phyloP scores from a whole-genome alignment of 768 basidiomycete species.

The Psilocybe tampanensis region DNA sequence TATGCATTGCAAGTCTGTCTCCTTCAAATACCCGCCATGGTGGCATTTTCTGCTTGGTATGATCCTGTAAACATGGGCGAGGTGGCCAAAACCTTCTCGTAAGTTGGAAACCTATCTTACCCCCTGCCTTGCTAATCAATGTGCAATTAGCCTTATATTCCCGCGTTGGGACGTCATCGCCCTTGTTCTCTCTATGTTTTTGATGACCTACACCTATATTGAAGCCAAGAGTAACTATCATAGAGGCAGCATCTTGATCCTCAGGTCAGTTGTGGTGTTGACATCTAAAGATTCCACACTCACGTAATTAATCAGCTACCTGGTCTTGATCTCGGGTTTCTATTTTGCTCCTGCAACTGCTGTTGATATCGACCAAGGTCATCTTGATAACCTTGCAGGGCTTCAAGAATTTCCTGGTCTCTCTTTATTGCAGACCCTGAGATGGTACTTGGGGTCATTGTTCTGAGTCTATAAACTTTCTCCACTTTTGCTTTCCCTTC shows the following conservation, averaged over 20 bases:
- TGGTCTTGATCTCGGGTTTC: constrained; percentile 91
- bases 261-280: constrained; percentile 62
- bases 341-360: constrained; percentile 77
- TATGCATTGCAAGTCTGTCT: constrained; percentile 98
- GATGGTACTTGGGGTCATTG: constrained; percentile 38
- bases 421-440: constrained; percentile 39
- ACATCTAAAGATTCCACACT: background rate
- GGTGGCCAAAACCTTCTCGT: constrained; percentile 93
- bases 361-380: constrained; percentile 40
- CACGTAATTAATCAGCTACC: constrained; percentile 59
- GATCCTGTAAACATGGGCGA: constrained; percentile 85
- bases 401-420: constrained; percentile 39
- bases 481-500: too few species aligned
- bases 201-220: constrained; percentile 98
- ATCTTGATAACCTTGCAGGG: constrained; percentile 16
- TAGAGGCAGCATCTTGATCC: constrained; percentile 91
- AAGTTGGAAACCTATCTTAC: constrained; percentile 32
- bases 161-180: constrained; percentile 98
- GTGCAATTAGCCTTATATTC: constrained; percentile 78
- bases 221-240: constrained; percentile 99
- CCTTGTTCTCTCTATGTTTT: constrained; percentile 93
- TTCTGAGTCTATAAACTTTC: constrained; percentile 13
- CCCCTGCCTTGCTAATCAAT: constrained; percentile 1
- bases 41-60: constrained; percentile 97
- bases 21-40: constrained; percentile 98